Conservation (phyloP, 1,284 basidiomycete species). For the Sanghuangporus weigelae region DNA sequence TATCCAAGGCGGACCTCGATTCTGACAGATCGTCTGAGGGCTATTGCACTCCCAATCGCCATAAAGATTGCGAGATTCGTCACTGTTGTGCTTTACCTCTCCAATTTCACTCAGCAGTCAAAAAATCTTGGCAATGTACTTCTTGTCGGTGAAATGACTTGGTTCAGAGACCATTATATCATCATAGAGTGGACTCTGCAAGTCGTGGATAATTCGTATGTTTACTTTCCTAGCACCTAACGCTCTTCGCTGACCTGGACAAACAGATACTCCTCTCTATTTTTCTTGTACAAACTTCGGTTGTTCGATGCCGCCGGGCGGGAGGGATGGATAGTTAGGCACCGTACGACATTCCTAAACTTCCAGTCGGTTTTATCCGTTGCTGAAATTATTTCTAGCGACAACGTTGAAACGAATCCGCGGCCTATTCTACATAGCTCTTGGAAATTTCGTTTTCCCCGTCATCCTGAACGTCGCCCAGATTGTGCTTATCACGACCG, state of each 20-base stretch:
- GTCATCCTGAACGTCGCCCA: constrained; percentile 27
- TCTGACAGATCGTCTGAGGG: constrained; percentile 16
- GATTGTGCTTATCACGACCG: constrained; percentile 25
- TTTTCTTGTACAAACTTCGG: constrained; percentile 8
- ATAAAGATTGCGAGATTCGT: not conserved
- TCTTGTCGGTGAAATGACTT: constrained; percentile 15
- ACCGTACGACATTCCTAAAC: not conserved
- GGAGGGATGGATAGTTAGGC: not conserved
- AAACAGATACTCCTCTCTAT: constrained; percentile 10
- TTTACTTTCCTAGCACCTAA: constrained; percentile 3
- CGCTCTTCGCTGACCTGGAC: constrained; percentile 18
- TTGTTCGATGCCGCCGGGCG: not conserved
- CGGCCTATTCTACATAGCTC: constrained; percentile 28
- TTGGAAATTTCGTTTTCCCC: constrained; percentile 33
- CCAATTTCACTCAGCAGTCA: constrained; percentile 18
- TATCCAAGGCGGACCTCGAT: constrained; percentile 26
- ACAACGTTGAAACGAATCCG: constrained; percentile 22
- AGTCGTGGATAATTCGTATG: constrained; percentile 29
- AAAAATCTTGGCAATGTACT: constrained; percentile 20
- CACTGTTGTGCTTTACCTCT: not conserved
- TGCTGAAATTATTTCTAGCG: constrained; percentile 11
- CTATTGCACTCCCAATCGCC: constrained; percentile 23
- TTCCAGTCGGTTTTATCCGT: not conserved
- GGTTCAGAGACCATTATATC: constrained; percentile 17
- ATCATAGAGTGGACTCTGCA: constrained; percentile 22